Conservation (phyloP, 2,329 filamentous ascomycete species). For the Ophiocordyceps australis region DNA sequence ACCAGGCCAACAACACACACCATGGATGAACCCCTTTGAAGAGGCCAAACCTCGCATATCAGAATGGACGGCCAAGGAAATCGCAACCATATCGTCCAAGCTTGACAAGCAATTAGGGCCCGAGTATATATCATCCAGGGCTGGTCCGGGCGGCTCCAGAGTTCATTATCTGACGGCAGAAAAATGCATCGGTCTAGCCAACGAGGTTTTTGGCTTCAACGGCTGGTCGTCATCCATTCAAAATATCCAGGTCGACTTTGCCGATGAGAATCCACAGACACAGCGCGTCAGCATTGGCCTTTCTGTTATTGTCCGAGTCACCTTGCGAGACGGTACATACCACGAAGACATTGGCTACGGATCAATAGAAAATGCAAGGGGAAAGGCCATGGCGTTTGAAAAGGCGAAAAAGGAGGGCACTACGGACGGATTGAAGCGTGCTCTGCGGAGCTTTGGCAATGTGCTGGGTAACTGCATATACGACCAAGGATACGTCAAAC, state of each 20-base stretch:
- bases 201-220: conserved; percentile 93
- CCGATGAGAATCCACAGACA: conserved; percentile 67
- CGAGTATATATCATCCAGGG: conserved; percentile 80
- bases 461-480: conserved; percentile 97
- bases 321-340: conserved; percentile 81
- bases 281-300: conserved; percentile 70
- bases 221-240: conserved; percentile 95
- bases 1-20: conserved; percentile 44
- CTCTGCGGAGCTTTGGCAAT: conserved; percentile 84
- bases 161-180: conserved; percentile 93
- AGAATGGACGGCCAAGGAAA: conserved; percentile 77
- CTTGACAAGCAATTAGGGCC: conserved; percentile 89
- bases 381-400: conserved; percentile 89
- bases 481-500: conserved; percentile 82
- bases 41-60: conserved; percentile 49
- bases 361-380: conserved; percentile 88
- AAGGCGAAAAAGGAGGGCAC: conserved; percentile 98
- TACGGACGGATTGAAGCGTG: conserved; percentile 81
- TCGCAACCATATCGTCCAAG: conserved; percentile 69
- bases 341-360: conserved; percentile 97
- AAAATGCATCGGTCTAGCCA: conserved; percentile 88
- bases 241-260: conserved; percentile 88
- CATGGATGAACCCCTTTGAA: conserved; percentile 63
- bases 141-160: conserved; percentile 67
- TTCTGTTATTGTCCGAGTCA: conserved; percentile 81